Evolutionary conservation across 495 filamentous ascomycete species (phyloP).

Genomic region (Aspergillus sparsus): DNA sequence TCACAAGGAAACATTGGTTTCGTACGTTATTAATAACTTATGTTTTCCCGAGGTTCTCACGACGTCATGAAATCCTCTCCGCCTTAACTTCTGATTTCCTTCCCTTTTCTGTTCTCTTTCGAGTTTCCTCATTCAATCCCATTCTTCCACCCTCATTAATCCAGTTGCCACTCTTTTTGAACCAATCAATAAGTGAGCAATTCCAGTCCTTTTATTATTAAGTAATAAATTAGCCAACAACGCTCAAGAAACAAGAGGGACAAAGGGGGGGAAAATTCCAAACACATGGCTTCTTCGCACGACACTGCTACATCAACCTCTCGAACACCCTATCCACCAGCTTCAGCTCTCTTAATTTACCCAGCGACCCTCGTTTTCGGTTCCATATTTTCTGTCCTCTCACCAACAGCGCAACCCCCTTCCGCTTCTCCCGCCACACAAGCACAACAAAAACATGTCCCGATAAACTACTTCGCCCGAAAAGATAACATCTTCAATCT

Average conservation of each 20-base stretch:
- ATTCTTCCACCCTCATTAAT: background rate
- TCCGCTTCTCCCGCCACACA: slow-evolving; percentile 27
- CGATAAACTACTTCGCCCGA: slow-evolving; percentile 82
- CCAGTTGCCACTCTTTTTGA: background rate
- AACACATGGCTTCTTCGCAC: slow-evolving; percentile 22
- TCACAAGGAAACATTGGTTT: background rate
- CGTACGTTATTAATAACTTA: background rate
- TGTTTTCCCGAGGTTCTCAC: background rate
- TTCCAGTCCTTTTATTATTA: background rate
- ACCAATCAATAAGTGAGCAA: background rate
- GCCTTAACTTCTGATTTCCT: background rate
- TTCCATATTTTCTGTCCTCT: slow-evolving; percentile 74
- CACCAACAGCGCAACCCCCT: slow-evolving; percentile 59
- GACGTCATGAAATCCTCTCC: slow-evolving; percentile 3
- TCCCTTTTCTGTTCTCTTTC: background rate
- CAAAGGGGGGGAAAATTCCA: too few species aligned
- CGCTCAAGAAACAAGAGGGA: too few species aligned
- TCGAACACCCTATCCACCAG: slow-evolving; percentile 19
- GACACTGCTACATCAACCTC: slow-evolving; percentile 9
- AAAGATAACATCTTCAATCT: slow-evolving; percentile 90
- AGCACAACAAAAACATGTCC: slow-evolving; percentile 21
- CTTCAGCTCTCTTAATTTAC: slow-evolving; percentile 61
- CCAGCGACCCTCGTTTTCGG: slow-evolving; percentile 76
- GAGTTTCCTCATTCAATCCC: background rate
- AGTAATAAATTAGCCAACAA: background rate